Percentiles rank a stretch among this genome's conserved stretches.
These are phyloP conservation scores for Saccharomycopsis fodiens DNA, from an alignment of 805 yeast species.

Conservation along the genomic window DNA sequence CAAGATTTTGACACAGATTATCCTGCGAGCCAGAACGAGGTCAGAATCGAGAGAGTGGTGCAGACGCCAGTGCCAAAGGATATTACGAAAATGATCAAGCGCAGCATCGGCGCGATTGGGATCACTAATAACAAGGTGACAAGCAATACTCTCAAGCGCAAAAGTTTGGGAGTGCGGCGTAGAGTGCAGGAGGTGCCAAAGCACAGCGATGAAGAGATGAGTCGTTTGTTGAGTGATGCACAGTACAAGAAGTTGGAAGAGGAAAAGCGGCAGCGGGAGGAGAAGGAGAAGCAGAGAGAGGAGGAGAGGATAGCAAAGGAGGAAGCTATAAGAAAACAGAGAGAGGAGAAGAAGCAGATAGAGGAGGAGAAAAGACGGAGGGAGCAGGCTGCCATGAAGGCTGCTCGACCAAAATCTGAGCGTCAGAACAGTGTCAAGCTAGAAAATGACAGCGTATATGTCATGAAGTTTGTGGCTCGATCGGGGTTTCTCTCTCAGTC, in stretches of 20 bases:
- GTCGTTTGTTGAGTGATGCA: constrained; percentile 4
- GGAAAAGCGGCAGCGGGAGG: neutral
- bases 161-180: constrained; percentile 13
- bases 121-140: constrained; percentile 16
- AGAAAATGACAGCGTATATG: constrained; percentile 6
- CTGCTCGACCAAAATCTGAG: neutral
- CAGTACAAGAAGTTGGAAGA: neutral
- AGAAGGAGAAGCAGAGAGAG: neutral
- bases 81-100: constrained; percentile 19
- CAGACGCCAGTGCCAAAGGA: constrained; percentile 14
- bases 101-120: constrained; percentile 18
- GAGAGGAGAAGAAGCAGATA: neutral
- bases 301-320: neutral
- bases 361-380: neutral
- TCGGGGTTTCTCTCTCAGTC: constrained; percentile 12
- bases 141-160: constrained; percentile 16
- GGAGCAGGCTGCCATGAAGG: too few relatives aligned
- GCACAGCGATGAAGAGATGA: constrained; percentile 12
- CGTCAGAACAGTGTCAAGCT: constrained; percentile 1
- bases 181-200: neutral
- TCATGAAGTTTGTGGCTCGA: constrained; percentile 6
- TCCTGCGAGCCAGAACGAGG: constrained; percentile 7
- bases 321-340: neutral
- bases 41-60: constrained; percentile 19
- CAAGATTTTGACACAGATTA: too few relatives aligned